These are phyloP conservation scores for Talinum fruticosum DNA, from an alignment of 148 eudicot species.

Conservation along the genomic window DNA sequence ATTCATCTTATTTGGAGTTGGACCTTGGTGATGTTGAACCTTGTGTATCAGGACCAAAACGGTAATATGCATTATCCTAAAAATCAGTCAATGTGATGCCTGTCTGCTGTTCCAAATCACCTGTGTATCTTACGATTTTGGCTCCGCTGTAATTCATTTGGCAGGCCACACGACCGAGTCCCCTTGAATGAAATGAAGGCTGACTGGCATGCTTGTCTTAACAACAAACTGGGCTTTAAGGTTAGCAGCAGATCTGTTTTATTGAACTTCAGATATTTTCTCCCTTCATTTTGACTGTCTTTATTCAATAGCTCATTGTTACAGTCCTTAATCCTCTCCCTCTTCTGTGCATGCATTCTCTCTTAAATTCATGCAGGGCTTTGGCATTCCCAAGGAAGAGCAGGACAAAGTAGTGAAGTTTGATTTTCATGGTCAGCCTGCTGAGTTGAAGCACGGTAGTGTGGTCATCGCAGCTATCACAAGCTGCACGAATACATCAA, in stretches of 20 bases:
- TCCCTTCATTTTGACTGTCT: neutral
- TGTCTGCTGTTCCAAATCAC: neutral
- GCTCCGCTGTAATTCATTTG: neutral
- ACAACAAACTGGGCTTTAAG: conserved; percentile 89
- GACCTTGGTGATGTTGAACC: conserved; percentile 80
- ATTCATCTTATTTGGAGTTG: conserved; percentile 80
- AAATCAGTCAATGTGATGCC: neutral
- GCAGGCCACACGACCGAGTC: conserved; percentile 92
- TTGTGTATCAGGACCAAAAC: conserved; percentile 93
- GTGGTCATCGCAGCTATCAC: conserved; percentile 98
- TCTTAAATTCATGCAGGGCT: conserved; percentile 51
- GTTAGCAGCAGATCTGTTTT: conserved; percentile 26
- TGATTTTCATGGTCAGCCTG: conserved; percentile 77
- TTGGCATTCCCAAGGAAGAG: conserved; percentile 74
- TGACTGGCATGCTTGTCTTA: conserved; percentile 91
- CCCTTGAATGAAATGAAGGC: conserved; percentile 80
- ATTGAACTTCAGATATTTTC: neutral
- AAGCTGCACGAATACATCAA: conserved; percentile 98
- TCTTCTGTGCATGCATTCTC: neutral
- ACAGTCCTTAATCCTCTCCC: neutral
- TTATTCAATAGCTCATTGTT: neutral
- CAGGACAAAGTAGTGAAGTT: conserved; percentile 82
- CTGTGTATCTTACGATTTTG: neutral
- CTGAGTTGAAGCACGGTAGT: conserved; percentile 90
- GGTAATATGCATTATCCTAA: conserved; percentile 35